phyloP scores from a whole-genome alignment of 1,284 basidiomycete species.

The Apiotrichum gamsii region DNA sequence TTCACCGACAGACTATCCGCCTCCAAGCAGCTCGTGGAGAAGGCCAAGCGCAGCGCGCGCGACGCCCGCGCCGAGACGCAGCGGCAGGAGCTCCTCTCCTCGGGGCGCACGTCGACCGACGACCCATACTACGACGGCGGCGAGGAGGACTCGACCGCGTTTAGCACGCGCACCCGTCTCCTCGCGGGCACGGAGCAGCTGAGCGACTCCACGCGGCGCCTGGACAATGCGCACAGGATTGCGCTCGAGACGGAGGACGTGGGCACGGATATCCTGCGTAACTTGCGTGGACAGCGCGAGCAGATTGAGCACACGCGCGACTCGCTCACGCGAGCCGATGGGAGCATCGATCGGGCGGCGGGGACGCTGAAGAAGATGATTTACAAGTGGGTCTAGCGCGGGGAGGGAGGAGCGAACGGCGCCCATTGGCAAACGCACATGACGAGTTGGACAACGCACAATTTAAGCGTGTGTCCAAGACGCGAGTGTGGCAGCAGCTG shows the following conservation, averaged over 20 bases:
- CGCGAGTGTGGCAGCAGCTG: background rate
- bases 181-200: slow-evolving; percentile 67
- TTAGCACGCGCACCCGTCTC: slow-evolving; percentile 61
- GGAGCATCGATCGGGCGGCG: slow-evolving; percentile 54
- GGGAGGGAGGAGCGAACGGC: too few relatives aligned
- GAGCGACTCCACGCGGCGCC: slow-evolving; percentile 69
- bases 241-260: slow-evolving; percentile 95
- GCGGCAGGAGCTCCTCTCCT: slow-evolving; percentile 49
- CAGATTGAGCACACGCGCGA: slow-evolving; percentile 92
- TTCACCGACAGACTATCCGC: slow-evolving; percentile 67
- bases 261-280: slow-evolving; percentile 84
- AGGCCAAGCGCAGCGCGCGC: slow-evolving; percentile 67
- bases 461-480: too few relatives aligned
- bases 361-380: slow-evolving; percentile 59
- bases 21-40: slow-evolving; percentile 65
- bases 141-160: slow-evolving; percentile 33
- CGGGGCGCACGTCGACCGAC: slow-evolving; percentile 54
- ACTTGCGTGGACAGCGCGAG: slow-evolving; percentile 80
- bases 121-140: slow-evolving; percentile 60
- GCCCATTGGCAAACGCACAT: too few relatives aligned
- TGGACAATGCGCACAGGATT: slow-evolving; percentile 85
- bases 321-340: slow-evolving; percentile 54
- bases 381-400: slow-evolving; percentile 49
- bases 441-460: too few relatives aligned
- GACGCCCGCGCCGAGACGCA: slow-evolving; percentile 45